Conservation (phyloP, 768 basidiomycete species). For the Termitomyces sp. region DNA sequence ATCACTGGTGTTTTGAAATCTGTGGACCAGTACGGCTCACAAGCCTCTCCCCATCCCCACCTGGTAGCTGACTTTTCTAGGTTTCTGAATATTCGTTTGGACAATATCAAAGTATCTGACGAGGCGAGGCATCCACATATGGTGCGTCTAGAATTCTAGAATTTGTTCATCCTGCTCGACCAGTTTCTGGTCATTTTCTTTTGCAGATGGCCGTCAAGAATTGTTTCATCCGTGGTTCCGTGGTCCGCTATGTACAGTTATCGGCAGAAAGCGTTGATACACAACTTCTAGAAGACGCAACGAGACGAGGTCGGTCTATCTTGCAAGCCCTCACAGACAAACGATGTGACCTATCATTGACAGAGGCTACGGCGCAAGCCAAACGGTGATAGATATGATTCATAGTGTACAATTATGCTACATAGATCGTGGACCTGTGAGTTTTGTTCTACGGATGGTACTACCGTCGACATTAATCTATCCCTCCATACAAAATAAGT, state of each 20-base stretch:
- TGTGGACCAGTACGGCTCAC: conserved; percentile 80
- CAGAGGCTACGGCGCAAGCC: conserved; percentile 43
- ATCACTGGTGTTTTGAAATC: conserved; percentile 95
- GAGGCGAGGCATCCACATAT: conserved; percentile 95
- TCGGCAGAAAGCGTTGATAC: conserved; percentile 93
- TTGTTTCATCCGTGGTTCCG: conserved; percentile 97
- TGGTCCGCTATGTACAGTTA: conserved; percentile 95
- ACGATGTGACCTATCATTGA: neutral
- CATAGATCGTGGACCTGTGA: conserved; percentile 8
- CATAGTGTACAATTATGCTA: conserved; percentile 9
- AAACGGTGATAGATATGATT: conserved; percentile 29
- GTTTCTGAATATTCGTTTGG: conserved; percentile 93
- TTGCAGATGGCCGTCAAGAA: conserved; percentile 96
- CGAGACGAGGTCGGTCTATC: conserved; percentile 71
- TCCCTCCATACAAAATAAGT: neutral
- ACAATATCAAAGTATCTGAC: conserved; percentile 89
- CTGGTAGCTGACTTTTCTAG: conserved; percentile 31
- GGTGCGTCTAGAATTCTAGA: conserved; percentile 40
- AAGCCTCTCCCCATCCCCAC: neutral
- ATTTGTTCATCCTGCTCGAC: neutral
- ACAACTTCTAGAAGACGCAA: conserved; percentile 93
- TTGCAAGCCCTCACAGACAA: neutral
- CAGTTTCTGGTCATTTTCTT: neutral
- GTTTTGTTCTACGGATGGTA: conserved; percentile 4
- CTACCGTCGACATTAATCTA: conserved; percentile 3